Conservation (phyloP, 352 stramenopile genomes). For the Pythium sp. region DNA sequence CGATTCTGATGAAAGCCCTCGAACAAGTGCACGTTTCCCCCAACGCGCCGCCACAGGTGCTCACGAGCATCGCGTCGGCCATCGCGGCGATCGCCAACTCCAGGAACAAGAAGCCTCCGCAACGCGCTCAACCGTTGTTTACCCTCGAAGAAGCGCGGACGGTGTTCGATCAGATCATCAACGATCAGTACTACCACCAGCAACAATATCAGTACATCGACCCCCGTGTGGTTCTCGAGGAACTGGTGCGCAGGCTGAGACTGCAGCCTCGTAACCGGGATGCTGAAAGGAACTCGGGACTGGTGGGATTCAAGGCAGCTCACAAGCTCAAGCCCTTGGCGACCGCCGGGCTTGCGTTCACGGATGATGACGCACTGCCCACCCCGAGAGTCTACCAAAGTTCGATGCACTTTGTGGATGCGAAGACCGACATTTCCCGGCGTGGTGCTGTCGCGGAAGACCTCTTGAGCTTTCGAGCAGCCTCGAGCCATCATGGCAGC, state of each 20-base stretch:
- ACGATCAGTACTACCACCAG: neutral
- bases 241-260: neutral
- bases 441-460: slow-evolving; percentile 5
- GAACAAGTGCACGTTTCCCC: slow-evolving; percentile 50
- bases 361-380: neutral
- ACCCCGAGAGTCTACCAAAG: neutral
- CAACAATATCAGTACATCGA: neutral
- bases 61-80: slow-evolving; percentile 51
- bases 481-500: neutral
- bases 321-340: slow-evolving; percentile 7
- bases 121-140: slow-evolving; percentile 36
- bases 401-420: neutral
- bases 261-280: slow-evolving; percentile 2
- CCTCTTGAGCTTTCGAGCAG: slow-evolving; percentile 8
- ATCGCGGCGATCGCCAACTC: slow-evolving; percentile 55
- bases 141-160: slow-evolving; percentile 35
- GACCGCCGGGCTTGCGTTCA: slow-evolving; percentile 6
- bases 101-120: slow-evolving; percentile 37
- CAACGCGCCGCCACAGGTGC: slow-evolving; percentile 37
- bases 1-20: slow-evolving; percentile 46
- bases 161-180: slow-evolving; percentile 29
- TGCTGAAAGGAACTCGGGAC: neutral
- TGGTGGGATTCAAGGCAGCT: neutral
- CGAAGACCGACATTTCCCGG: slow-evolving; percentile 6
- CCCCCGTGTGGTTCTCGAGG: neutral